Conservation (phyloP, 2,329 filamentous ascomycete genomes). For the Apiospora rasikravindrae region DNA sequence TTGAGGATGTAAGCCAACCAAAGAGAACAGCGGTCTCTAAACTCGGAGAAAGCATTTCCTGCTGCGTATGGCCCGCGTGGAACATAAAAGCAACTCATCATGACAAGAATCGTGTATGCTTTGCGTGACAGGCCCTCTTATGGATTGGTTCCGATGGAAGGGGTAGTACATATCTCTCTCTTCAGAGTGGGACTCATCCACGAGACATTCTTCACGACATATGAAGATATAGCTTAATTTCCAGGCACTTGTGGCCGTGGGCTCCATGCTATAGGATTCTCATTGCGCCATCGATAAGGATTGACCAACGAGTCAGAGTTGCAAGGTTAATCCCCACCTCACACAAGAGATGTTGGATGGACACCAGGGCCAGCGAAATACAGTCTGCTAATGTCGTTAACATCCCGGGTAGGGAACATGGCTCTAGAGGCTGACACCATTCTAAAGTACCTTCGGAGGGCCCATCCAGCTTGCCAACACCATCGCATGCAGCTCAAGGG, state of each 20-base stretch:
- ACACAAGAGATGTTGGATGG: neutral
- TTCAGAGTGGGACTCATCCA: neutral
- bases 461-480: neutral
- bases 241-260: no score
- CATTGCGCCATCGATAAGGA: no score
- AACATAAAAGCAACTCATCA: neutral
- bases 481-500: no score
- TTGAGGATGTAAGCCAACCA: no score
- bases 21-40: neutral
- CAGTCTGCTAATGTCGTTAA: neutral
- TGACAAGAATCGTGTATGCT: neutral
- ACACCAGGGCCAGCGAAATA: neutral
- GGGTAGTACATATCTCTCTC: neutral
- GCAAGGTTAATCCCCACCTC: no score
- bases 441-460: neutral
- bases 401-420: neutral
- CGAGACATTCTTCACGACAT: neutral
- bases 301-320: no score
- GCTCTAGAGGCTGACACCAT: neutral
- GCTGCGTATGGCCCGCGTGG: neutral
- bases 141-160: neutral
- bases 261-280: no score
- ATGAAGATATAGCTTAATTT: neutral
- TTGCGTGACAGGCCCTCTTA: neutral
- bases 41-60: neutral